Evolutionary conservation across 1,139 yeast species (phyloP), one percentile per base, ranked within the genome.

Genomic region (Lodderomyces beijingensis): DNA sequence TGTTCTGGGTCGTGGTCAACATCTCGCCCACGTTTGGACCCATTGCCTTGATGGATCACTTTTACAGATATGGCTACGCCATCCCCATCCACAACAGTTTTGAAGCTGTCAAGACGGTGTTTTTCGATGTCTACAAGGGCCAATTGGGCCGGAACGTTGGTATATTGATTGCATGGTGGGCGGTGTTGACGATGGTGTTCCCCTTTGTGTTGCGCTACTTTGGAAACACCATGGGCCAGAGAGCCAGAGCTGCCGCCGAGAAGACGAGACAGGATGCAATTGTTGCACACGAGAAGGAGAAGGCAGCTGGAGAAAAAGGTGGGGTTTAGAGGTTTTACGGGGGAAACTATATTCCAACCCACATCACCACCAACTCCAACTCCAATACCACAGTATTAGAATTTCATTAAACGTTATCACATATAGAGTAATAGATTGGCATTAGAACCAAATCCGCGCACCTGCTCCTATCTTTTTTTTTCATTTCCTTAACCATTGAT

Each of bases 11-110:
- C 27, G 52, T 64, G 35, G 30, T 49, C 27, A 64, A 63, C 41
- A 62, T 64, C 34, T 46, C 68, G 2, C 61, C 68, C 8, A 61
- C 69, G 1, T 64, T 61, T 39, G 45, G 63, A 6, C 68, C 69
- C 4, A 45, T 63, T 28, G 66, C 61, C 0, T 51, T 64, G 29
- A 43, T 50, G 19, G 58, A 69, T 5, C 35, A 53, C 28, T 59
- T 63, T 32, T 64, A 42, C 46, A 45, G 68, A 28, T 64, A 53
- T 39, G 67, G 68, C 9, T 64, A 62, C 35, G 70, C 55, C 5
- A 49, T 60, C 49, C 70, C 70, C 12, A 51, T 59, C 31, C 66
- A 63, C 33, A 60, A 59, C 31, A 57, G 67, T 3, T 62, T 55
- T 37, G 69, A 62, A 41, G 50, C 57, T 32, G 53, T 62, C 23